phyloP scores from a whole-genome alignment of 2,329 filamentous ascomycete genomes.

The Aspergillus fumigatiaffinis region DNA sequence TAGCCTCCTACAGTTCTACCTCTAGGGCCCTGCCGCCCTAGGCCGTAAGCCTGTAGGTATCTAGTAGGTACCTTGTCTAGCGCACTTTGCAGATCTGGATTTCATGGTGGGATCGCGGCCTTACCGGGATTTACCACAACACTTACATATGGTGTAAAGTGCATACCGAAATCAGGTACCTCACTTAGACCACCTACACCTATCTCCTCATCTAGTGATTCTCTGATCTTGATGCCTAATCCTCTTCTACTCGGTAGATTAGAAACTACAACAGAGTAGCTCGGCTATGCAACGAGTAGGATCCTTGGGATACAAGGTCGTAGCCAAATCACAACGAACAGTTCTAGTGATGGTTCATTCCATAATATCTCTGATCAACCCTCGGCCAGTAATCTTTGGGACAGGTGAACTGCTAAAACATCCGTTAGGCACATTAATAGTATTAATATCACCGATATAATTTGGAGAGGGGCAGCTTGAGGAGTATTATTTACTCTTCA shows the following conservation, averaged over 20 bases:
- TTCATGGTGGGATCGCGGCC: slow-evolving; percentile 9
- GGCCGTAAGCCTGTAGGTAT: background rate
- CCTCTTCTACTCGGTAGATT: background rate
- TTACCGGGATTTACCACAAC: slow-evolving; percentile 3
- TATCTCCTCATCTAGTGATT: background rate
- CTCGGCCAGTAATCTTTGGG: background rate
- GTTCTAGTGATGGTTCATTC: background rate
- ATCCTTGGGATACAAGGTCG: background rate
- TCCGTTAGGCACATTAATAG: too few species aligned
- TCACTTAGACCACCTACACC: background rate
- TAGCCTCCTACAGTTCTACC: too few species aligned
- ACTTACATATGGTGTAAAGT: background rate
- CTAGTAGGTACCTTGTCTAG: background rate
- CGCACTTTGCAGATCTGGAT: slow-evolving; percentile 11
- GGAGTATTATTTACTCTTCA: background rate
- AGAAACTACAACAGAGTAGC: too few species aligned
- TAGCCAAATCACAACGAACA: background rate
- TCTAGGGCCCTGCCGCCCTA: background rate
- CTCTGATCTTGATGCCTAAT: background rate
- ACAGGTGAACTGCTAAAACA: background rate
- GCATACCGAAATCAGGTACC: background rate
- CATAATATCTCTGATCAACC: background rate
- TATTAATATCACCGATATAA: background rate
- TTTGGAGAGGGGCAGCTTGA: background rate
- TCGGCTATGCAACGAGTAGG: background rate